A percentile compares a stretch with the other conserved stretches of the same genome.
Conservation (phyloP, 2,329 filamentous ascomycete species). For the Chaetomium sp. region DNA sequence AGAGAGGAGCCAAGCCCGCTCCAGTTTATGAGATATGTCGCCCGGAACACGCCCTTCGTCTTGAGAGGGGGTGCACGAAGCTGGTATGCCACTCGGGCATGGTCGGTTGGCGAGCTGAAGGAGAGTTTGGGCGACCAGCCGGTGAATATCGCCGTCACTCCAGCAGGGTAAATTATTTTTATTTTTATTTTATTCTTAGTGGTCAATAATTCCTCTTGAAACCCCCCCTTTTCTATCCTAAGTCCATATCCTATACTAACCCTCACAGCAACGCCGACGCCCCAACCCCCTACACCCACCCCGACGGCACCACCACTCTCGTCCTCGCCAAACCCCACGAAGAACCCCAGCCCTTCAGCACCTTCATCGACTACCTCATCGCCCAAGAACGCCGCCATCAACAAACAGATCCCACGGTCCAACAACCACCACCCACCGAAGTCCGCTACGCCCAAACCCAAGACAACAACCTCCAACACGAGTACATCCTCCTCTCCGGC, state of each 20-base stretch:
- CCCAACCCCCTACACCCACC: conserved; percentile 36
- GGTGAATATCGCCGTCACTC: conserved; percentile 75
- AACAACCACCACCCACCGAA: background rate
- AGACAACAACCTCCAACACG: conserved; percentile 73
- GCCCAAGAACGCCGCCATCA: conserved; percentile 42
- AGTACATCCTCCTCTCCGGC: conserved; percentile 58
- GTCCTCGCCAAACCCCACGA: conserved; percentile 70
- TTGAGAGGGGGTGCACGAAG: conserved; percentile 54
- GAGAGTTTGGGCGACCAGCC: conserved; percentile 45
- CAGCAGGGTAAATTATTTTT: conserved; percentile 47
- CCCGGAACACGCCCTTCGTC: conserved; percentile 68
- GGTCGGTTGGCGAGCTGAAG: conserved; percentile 56
- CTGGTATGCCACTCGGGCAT: conserved; percentile 58
- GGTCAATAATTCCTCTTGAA: background rate
- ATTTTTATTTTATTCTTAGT: background rate
- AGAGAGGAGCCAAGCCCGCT: conserved; percentile 61
- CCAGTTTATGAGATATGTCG: conserved; percentile 73
- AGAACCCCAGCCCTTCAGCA: conserved; percentile 53
- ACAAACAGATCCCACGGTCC: background rate
- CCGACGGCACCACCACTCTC: conserved; percentile 22
- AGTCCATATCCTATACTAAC: background rate
- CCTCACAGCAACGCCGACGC: conserved; percentile 43
- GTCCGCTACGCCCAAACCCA: conserved; percentile 38
- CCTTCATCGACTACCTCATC: conserved; percentile 57
- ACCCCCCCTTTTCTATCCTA: background rate